Base-by-base conservation (phyloP, 345 rosid genomes). In the Linum usitatissimum region DNA sequence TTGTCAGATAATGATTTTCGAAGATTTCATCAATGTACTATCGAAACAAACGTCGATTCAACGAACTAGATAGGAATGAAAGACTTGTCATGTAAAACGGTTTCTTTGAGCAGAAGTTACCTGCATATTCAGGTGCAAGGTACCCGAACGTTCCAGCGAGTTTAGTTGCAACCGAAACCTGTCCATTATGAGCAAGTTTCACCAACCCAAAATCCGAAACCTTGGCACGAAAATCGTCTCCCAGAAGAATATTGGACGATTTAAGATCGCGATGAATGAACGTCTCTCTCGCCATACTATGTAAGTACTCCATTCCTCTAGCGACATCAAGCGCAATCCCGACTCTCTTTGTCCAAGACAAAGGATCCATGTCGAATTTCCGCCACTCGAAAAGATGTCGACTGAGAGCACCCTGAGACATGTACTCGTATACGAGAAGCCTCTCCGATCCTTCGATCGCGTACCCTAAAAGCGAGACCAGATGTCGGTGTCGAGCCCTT, bases 71-170 rank as follows among this genome's bases (percentile, higher is more conserved):
- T n/a, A n/a, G n/a, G n/a, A n/a, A n/a, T n/a, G n/a, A n/a, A n/a
- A n/a, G n/a, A n/a, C n/a, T n/a, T n/a, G n/a, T n/a, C n/a, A n/a
- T n/a, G n/a, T n/a, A n/a, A n/a, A n/a, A n/a, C n/a, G n/a, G n/a
- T n/a, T n/a, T n/a, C 2, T 23, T 20, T 12, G 19, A 56, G 21
- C 20, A 63, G 19, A 9, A 51, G 65, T 62, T 73, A 81, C 89
- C 83, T 38, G 88, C 83, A 71, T 83, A 83, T 78, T 80, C 85
- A 17, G 85, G 88, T 48, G 85, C 85, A 59, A 78, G 81, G 68
- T 83, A 83, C 4, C 88, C 85, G 68, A 83, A 83, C 0, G 88
- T 83, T 23, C 85, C 88, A 9, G 83, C 83, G 18, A 77, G 80
- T 55, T 76, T 70, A 15, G 89, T 81, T 5, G 59, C 79, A 0